These are phyloP conservation scores for Thyridium curvatum DNA, from an alignment of 2,329 filamentous ascomycete genomes.

Conservation along the genomic window DNA sequence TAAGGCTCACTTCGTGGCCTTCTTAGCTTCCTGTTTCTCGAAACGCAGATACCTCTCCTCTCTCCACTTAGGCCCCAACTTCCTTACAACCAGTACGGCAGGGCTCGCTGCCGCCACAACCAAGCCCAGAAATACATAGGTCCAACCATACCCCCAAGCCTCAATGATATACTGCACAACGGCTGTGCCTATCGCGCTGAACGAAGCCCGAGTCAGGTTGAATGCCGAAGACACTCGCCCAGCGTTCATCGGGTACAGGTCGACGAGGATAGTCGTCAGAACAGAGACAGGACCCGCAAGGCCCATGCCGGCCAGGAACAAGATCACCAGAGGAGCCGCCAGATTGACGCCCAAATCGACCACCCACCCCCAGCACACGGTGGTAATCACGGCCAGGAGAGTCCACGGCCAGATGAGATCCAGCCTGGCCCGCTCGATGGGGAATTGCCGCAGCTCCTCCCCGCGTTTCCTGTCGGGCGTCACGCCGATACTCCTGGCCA, in stretches of 20 bases:
- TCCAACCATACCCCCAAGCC: constrained; percentile 31
- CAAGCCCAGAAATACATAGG: constrained; percentile 26
- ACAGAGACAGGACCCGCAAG: constrained; percentile 33
- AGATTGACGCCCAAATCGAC: constrained; percentile 28
- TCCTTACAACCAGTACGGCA: constrained; percentile 18
- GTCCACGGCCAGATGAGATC: constrained; percentile 27
- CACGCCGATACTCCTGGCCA: constrained; percentile 41
- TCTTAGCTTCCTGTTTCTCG: neutral
- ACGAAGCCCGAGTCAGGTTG: constrained; percentile 30
- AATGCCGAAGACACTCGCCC: constrained; percentile 33
- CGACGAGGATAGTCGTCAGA: constrained; percentile 32
- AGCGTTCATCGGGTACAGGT: constrained; percentile 33
- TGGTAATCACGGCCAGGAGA: constrained; percentile 34
- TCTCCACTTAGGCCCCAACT: constrained; percentile 23
- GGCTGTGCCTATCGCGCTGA: constrained; percentile 32
- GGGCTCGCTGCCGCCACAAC: constrained; percentile 19
- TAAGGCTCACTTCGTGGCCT: too few species aligned
- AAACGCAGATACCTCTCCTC: constrained; percentile 20
- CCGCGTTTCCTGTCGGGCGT: constrained; percentile 37
- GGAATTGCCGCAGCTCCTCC: constrained; percentile 24
- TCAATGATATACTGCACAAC: constrained; percentile 33
- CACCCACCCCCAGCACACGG: constrained; percentile 36
- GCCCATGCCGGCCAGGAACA: constrained; percentile 28
- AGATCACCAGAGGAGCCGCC: constrained; percentile 31
- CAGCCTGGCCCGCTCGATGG: constrained; percentile 29